Evolutionary conservation across 1,139 yeast species (phyloP), one percentile per base, ranked within the genome.

Genomic region (Suhomyces kunorum): DNA sequence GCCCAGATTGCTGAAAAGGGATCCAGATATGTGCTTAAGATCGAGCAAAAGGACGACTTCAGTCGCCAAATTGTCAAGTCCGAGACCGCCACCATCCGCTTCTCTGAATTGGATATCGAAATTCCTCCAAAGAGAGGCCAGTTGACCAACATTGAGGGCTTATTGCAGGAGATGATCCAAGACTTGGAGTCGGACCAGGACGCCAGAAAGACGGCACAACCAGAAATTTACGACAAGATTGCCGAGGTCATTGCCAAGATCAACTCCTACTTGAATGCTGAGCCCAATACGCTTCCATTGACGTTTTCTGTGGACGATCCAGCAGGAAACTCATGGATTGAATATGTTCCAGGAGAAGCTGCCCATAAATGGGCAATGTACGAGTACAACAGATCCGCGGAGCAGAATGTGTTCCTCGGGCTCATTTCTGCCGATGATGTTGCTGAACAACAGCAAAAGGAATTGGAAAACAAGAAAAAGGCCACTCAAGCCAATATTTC

Each of bases 261-360:
- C 28, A 64, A 71, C 45, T 63, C 75, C 6, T 79, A 74, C 42
- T 68, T 87, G 19, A 73, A 75, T 18, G 92, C 88, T 43, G 81
- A 81, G 43, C 78, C 77, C 40, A 80, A 77, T 26, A 75, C 79
- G 11, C 66, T 89, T 44, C 98, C 98, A 2, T 60, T 92, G 47
- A 87, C 95, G 0, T 76, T 94, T 38, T 72, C 78, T 13, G 67
- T 89, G 14, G 97, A 90, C 61, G 99, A 92, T 64, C 98, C 98
- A 24, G 80, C 97, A 1, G 99, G 99, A 15, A 92, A 94, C 66
- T 90, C 98, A 2, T 94, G 97, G 96, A 83, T 94, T 42, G 96
- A 89, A 60, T 89, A 78, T 58, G 66, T 78, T 43, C 98, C 98
- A 15, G 90, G 87, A 42, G 96, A 90, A 60, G 76, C 96, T 9